Base-by-base conservation (phyloP, 1,284 basidiomycete genomes). In the Ganoderma lucidum region DNA sequence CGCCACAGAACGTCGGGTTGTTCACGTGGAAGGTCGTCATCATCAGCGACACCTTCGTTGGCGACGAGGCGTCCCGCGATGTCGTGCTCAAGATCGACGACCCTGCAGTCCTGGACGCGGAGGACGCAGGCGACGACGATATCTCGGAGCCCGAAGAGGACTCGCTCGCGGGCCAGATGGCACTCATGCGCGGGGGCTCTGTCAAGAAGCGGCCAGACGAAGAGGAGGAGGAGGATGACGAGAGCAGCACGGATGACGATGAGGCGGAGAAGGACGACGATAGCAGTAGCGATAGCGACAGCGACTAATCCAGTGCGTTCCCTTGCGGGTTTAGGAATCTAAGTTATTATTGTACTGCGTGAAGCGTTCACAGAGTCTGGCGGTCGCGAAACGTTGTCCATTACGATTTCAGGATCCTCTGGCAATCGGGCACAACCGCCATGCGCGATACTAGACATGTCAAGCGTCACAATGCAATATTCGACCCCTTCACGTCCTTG, bases 101-200 rank as follows among this genome's bases (percentile, higher is more conserved):
- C 42, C 82, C 87, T 9, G 85, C 90, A 15, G 84, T 83, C 6
- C 83, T 91, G 15, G 84, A 82, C 10, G 82, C 81, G 0, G 90
- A 91, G 12, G 91, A 92, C 67, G 85, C 86, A 68, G 28, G 81
- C 17, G 96, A 97, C 62, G 96, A 97, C 77, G 96, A 97, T 69
- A 98, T 98, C 71, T 97, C 95, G 0, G 96, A 98, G 66, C 96
- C 96, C 0, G 97, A 98, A 62, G 97, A 98, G 81, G 97, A 98
- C 81, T 89, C 92, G 32, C 84, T 99, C 60, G 98, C 97, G 3
- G 98, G 98, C 3, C 98, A 99, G 85, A 98, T 99, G 96, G 97
- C 97, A 2, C 88, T 93, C 63, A 97, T 99, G 96, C 91, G 95
- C 65, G 98, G 98, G 6, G 94, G 92, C 17, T 80, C 89, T 48